Conservation (phyloP, 2,329 filamentous ascomycete species). For the Cercospora beticola region DNA sequence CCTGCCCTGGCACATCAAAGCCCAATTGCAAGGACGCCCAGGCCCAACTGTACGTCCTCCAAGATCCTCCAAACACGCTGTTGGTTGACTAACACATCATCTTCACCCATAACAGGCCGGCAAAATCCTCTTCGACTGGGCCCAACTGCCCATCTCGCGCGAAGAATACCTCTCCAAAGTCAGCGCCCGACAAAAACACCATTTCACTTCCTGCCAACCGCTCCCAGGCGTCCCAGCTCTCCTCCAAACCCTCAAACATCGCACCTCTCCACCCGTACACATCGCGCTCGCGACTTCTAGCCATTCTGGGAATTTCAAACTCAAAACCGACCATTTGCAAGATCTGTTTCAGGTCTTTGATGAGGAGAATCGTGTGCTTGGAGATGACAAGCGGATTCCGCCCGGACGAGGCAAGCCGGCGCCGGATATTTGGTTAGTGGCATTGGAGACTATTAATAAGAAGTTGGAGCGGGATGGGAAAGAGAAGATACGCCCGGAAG, state of each 20-base stretch:
- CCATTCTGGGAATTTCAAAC: constrained; percentile 66
- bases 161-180: constrained; percentile 66
- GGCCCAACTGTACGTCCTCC: constrained; percentile 43
- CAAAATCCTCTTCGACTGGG: constrained; percentile 75
- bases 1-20: constrained; percentile 94
- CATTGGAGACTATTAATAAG: constrained; percentile 79
- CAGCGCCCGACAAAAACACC: constrained; percentile 62
- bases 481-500: constrained; percentile 69
- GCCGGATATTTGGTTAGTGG: constrained; percentile 90
- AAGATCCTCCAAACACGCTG: neutral
- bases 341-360: constrained; percentile 61
- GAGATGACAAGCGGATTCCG: constrained; percentile 78
- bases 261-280: constrained; percentile 54
- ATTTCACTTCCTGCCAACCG: constrained; percentile 73
- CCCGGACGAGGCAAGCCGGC: constrained; percentile 86
- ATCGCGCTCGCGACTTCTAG: constrained; percentile 86
- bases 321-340: constrained; percentile 66
- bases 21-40: constrained; percentile 72
- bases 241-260: constrained; percentile 55
- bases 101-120: constrained; percentile 42
- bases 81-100: neutral
- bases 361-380: constrained; percentile 70
- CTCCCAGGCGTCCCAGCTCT: constrained; percentile 75
- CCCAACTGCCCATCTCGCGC: constrained; percentile 72
- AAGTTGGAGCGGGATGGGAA: constrained; percentile 59